A percentile compares a stretch with the other conserved stretches of the same genome.
Conservation (phyloP, 2,329 filamentous ascomycete species). For the Remersonia thermophila region DNA sequence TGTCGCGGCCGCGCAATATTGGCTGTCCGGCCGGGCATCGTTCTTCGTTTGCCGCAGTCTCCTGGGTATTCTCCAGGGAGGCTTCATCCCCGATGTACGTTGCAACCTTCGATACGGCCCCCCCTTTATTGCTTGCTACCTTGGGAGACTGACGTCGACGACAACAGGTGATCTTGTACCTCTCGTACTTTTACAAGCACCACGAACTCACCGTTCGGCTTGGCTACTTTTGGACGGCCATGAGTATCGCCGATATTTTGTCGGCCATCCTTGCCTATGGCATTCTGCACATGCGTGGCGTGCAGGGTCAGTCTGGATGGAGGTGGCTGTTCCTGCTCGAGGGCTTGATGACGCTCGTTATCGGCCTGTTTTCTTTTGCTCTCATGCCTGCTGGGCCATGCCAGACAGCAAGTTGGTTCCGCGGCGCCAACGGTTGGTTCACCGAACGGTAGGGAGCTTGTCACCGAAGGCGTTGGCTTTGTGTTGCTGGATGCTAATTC, state of each 20-base stretch:
- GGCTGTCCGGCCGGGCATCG: slow-evolving; percentile 25
- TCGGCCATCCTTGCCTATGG: slow-evolving; percentile 28
- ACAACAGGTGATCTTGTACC: slow-evolving; percentile 25
- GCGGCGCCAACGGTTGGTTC: slow-evolving; percentile 46
- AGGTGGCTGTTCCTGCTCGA: slow-evolving; percentile 47
- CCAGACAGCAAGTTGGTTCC: slow-evolving; percentile 42
- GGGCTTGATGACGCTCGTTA: slow-evolving; percentile 29
- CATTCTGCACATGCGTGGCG: slow-evolving; percentile 29
- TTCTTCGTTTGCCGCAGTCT: slow-evolving; percentile 29
- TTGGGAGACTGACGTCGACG: not conserved
- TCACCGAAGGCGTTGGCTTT: not conserved
- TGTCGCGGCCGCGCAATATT: slow-evolving; percentile 36
- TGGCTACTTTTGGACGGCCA: slow-evolving; percentile 30
- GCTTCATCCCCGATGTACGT: slow-evolving; percentile 33
- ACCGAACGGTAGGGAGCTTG: slow-evolving; percentile 27
- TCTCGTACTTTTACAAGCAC: slow-evolving; percentile 34
- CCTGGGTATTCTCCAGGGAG: slow-evolving; percentile 32
- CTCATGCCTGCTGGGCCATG: slow-evolving; percentile 42
- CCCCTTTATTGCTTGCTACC: too few species aligned
- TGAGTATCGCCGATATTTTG: slow-evolving; percentile 28
- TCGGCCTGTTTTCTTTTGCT: slow-evolving; percentile 41
- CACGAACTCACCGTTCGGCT: slow-evolving; percentile 28
- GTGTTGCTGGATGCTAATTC: not conserved
- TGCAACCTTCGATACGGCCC: too few species aligned
- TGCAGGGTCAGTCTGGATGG: slow-evolving; percentile 26